Evolutionary conservation across 345 rosid genomes (phyloP), one percentile per base, ranked within the genome.

Genomic region (Streptanthus diversifolius): DNA sequence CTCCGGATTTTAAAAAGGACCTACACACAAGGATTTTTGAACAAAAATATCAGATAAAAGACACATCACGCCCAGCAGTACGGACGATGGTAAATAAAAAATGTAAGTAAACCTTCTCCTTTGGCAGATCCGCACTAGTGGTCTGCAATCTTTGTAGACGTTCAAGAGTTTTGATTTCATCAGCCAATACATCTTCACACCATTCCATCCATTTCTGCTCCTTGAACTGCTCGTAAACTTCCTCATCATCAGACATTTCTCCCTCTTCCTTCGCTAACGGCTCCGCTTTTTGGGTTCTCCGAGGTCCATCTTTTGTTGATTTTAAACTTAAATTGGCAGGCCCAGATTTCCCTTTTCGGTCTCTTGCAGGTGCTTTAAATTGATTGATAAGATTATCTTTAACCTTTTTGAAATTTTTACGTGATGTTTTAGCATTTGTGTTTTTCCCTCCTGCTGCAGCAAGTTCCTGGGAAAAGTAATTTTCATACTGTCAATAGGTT

Each of bases 191-290:
- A 77, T 90, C 99, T 82, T 90, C 91, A 81, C 99, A 95, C 99
- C 99, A 95, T 80, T 95, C 99, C 96, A 83, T 95, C 99, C 99
- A 95, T 83, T 95, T 95, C 57, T 85, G 91, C 85, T 92, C 98
- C 88, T 87, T 95, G 55, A 95, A 95, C 78, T 95, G 99, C 81
- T 92, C 98, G 48, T 88, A 86, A 24, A 95, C 87, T 83, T 88
- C 98, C 74, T 88, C 99, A 32, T 88, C 81, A 81, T 87, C 99
- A 9, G 99, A 95, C 98, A 95, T 95, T 78, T 95, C 99, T 53
- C 99, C 99, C 83, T 95, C 99, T 83, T 95, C 99, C 80, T 95
- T 95, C 44, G 72, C 90, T 66, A 95, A 70, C 33, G 84, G 96
- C 68, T 90, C 98, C 56, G 77, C 88, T 74, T 75, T 86, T 51